Base-by-base conservation (phyloP, 805 yeast genomes). In the Cyberlindnera lachancei region DNA sequence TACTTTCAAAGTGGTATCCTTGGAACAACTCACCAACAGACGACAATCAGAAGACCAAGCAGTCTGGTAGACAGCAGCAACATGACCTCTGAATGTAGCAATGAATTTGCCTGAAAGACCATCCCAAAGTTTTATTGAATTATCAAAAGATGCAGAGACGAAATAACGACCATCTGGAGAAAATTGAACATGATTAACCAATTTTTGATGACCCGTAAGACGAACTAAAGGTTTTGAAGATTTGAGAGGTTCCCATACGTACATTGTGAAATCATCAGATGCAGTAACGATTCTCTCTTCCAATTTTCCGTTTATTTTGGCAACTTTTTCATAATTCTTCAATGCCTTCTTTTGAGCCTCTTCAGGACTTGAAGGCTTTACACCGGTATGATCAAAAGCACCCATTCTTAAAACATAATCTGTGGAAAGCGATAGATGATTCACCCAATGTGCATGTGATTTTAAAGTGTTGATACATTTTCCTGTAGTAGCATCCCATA, bases 11-110 rank as follows among this genome's bases (percentile, higher is more conserved):
- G 97, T 90, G 2, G 97, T 88, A 57, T 90, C 97, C 54, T 90
- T 90, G 11, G 96, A 87, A 57, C 95, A 83, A 51, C 95, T 82
- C 8, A 87, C 98, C 35, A 92, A 63, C 23, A 90, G 63, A 46
- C 98, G 67, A 56, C 90, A 83, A 52, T 92, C 98, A 1, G 95
- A 79, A 4, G 96, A 86, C 98, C 98, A 92, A 0, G 97, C 85
- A 5, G 95, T 86, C 59, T 90, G 96, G 56, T 92, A 92, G 0
- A 92, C 98, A 3, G 97, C 86, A 0, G 96, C 96, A 37, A 92
- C 98, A 55, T 92, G 98, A 2, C 98, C 98, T 43, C 98, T 67
- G 50, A 92, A 75, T 0, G 97, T 86, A 5, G 94, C 75, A 18
- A 92, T 59, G 44, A 88, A 92, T 38, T 81, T 82, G 23, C 98